Base-by-base conservation (phyloP, 805 yeast genomes). In the Suhomyces prunicola region DNA sequence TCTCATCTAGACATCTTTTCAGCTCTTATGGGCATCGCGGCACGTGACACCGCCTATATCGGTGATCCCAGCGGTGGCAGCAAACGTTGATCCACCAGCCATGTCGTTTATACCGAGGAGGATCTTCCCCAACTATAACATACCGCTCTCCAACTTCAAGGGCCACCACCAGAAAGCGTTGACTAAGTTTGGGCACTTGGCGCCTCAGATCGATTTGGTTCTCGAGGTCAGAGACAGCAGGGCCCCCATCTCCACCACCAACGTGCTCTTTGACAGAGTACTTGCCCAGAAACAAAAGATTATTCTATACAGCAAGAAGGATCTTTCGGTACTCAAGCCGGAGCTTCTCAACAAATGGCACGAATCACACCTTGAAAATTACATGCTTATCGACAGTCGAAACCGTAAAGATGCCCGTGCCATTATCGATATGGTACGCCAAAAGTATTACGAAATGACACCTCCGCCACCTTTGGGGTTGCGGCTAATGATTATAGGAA, bases 151-250 rank as follows among this genome's bases (percentile, higher is more conserved):
- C 1, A 91, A 88, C 66, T 90, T 90, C 71, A 90, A 90, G 60
- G 97, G 97, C 10, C 97, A 92, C 65, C 98, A 93, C 61, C 82
- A 84, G 55, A 85, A 83, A 55, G 96, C 97, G 0, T 72, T 93
- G 27, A 79, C 83, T 46, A 79, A 73, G 55, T 82, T 92, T 72
- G 78, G 83, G 12, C 82, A 80, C 36, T 66, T 90, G 29, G 82
- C 93, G 1, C 91, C 94, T 3, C 92, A 89, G 59, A 76, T 91
- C 15, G 96, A 93, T 64, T 68, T 90, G 46, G 81, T 94, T 2
- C 68, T 93, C 6, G 99, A 94, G 63, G 80, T 94, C 7, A 71
- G 98, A 63, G 99, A 94, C 66, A 76, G 93, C 1, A 71, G 99
- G 55, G 96, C 97, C 0, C 99, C 99, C 0, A 60, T 92, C 1